Evolutionary conservation across 2,329 filamentous ascomycete species (phyloP).

Genomic region (Aspergillus spinulosporus): DNA sequence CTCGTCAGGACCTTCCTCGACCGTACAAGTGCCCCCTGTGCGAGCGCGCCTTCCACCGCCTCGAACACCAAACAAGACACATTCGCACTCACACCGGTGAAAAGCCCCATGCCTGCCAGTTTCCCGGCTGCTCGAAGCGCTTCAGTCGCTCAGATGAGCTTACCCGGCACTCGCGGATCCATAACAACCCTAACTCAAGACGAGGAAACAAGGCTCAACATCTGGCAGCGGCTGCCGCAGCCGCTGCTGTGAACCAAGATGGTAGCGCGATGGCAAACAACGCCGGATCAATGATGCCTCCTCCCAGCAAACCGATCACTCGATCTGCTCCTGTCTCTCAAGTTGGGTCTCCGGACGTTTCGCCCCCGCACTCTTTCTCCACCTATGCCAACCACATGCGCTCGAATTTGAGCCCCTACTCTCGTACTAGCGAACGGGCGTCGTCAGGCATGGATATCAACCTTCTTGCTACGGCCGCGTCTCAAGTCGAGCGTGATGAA

Average conservation of each 20-base stretch:
- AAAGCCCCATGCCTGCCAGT: slow-evolving; percentile 95
- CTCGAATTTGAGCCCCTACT: slow-evolving; percentile 60
- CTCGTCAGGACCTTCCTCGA: slow-evolving; percentile 78
- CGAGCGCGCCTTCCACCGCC: slow-evolving; percentile 96
- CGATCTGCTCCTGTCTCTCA: slow-evolving; percentile 86
- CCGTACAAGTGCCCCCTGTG: slow-evolving; percentile 98
- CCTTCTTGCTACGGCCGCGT: slow-evolving; percentile 68
- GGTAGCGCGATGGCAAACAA: slow-evolving; percentile 42
- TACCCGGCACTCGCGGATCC: slow-evolving; percentile 94
- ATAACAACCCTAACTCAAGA: slow-evolving; percentile 97
- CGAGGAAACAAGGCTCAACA: slow-evolving; percentile 81
- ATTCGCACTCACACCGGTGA: slow-evolving; percentile 97
- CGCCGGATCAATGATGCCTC: slow-evolving; percentile 70
- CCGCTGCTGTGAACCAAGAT: slow-evolving; percentile 56
- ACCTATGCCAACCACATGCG: slow-evolving; percentile 60
- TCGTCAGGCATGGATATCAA: slow-evolving; percentile 62
- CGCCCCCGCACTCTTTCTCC: slow-evolving; percentile 83
- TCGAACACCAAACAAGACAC: slow-evolving; percentile 90
- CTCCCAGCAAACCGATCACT: slow-evolving; percentile 75
- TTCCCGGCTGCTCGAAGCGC: slow-evolving; percentile 92
- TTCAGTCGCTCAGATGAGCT: slow-evolving; percentile 96
- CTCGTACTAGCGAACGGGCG: slow-evolving; percentile 48
- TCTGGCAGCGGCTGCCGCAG: slow-evolving; percentile 57
- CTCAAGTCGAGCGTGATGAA: slow-evolving; percentile 65
- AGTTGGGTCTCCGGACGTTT: slow-evolving; percentile 90